phyloP scores from a whole-genome alignment of 495 filamentous ascomycete genomes.

The Neurospora sp. region DNA sequence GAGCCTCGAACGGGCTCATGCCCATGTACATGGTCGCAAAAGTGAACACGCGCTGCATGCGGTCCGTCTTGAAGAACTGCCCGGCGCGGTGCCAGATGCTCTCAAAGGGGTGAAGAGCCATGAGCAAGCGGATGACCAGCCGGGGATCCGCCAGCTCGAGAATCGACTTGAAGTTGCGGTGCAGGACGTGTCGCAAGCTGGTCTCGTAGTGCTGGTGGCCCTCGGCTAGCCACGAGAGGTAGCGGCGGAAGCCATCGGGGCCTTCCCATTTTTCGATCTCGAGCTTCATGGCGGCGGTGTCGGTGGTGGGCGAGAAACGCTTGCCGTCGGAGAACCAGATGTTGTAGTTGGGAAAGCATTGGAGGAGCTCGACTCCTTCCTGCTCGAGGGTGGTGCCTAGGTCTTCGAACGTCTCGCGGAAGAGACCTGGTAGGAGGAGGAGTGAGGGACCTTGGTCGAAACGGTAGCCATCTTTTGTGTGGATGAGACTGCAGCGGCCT shows the following conservation, averaged over 20 bases:
- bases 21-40: constrained; percentile 74
- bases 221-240: constrained; percentile 51
- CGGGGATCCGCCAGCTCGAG: constrained; percentile 39
- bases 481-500: constrained; percentile 52
- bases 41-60: constrained; percentile 55
- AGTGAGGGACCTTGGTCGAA: constrained; percentile 67
- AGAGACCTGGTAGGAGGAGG: constrained; percentile 55
- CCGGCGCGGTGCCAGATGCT: constrained; percentile 49
- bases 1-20: constrained; percentile 64
- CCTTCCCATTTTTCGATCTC: constrained; percentile 60
- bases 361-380: constrained; percentile 51
- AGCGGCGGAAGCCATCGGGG: constrained; percentile 51
- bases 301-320: constrained; percentile 47
- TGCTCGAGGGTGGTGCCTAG: constrained; percentile 48
- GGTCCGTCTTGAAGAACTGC: constrained; percentile 56
- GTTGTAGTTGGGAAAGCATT: constrained; percentile 63
- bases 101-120: constrained; percentile 51
- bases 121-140: constrained; percentile 42
- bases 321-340: constrained; percentile 49
- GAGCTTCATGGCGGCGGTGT: constrained; percentile 52
- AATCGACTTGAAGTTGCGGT: constrained; percentile 49
- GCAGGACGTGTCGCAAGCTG: constrained; percentile 48
- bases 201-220: constrained; percentile 56
- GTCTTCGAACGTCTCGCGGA: constrained; percentile 52
- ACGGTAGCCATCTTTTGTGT: constrained; percentile 42